Evolutionary conservation across 768 basidiomycete genomes (phyloP).

Genomic region (Suillus occidentalis): DNA sequence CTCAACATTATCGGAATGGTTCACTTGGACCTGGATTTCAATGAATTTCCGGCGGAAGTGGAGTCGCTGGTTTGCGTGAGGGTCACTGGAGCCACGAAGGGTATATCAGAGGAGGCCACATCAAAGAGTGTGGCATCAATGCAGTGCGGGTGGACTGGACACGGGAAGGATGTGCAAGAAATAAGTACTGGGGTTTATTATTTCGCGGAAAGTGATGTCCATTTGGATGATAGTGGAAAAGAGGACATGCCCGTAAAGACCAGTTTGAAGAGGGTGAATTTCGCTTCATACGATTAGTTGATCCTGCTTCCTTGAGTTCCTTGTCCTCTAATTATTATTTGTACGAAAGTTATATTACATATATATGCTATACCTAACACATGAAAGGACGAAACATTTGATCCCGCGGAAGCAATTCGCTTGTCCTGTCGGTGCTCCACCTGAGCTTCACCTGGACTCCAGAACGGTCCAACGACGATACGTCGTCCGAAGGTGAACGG

Average conservation of each 20-base stretch:
- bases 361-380: no score
- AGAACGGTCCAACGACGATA: no score
- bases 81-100: conserved; percentile 2
- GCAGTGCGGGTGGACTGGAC: neutral
- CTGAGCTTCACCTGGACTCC: no score
- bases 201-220: conserved; percentile 7
- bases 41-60: conserved; percentile 21
- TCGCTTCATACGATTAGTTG: neutral
- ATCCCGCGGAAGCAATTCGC: no score
- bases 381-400: no score
- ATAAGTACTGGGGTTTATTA: conserved; percentile 14
- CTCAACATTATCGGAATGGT: conserved; percentile 36
- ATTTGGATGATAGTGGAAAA: neutral
- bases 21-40: conserved; percentile 42
- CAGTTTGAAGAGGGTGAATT: conserved; percentile 14
- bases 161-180: conserved; percentile 19
- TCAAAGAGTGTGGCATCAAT: neutral
- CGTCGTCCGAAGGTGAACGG: no score
- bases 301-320: neutral
- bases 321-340: neutral
- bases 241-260: neutral
- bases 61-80: conserved; percentile 12
- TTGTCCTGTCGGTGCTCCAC: no score
- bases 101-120: neutral
- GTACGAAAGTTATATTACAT: neutral